These are phyloP conservation scores for Wickerhamiella sergipiensis DNA, from an alignment of 805 yeast species.

Conservation along the genomic window DNA sequence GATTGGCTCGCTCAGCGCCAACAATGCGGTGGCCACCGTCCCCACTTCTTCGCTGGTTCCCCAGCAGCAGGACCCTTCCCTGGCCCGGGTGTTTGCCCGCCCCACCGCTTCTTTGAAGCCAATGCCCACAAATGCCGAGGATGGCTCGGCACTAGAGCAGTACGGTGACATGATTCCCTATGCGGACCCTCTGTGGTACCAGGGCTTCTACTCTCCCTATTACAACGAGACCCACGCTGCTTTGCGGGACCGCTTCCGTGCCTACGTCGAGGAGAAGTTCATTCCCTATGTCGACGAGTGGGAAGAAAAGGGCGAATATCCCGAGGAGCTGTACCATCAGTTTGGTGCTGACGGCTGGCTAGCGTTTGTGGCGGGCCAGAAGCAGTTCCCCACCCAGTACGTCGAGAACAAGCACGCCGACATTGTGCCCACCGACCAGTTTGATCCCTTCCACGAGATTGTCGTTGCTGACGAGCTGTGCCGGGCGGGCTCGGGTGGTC, in stretches of 20 bases:
- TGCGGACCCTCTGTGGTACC: slow-evolving; percentile 33
- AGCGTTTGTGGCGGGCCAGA: slow-evolving; percentile 23
- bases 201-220: slow-evolving; percentile 29
- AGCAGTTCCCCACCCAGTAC: slow-evolving; percentile 24
- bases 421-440: slow-evolving; percentile 23
- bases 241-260: slow-evolving; percentile 28
- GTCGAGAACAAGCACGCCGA: slow-evolving; percentile 18
- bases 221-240: slow-evolving; percentile 28
- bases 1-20: slow-evolving; percentile 20
- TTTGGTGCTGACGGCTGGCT: slow-evolving; percentile 29
- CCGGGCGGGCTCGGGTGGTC: slow-evolving; percentile 30
- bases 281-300: slow-evolving; percentile 30
- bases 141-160: slow-evolving; percentile 9
- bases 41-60: neutral
- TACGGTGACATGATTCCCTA: slow-evolving; percentile 26
- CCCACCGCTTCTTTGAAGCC: slow-evolving; percentile 1
- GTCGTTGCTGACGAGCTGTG: slow-evolving; percentile 28
- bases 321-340: slow-evolving; percentile 20
- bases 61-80: neutral
- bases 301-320: slow-evolving; percentile 28
- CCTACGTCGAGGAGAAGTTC: slow-evolving; percentile 27
- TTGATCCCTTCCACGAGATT: slow-evolving; percentile 28
- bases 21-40: slow-evolving; percentile 6
- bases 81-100: neutral
- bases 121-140: neutral